Evolutionary conservation across 2,329 filamentous ascomycete genomes (phyloP).

Genomic region (Hypoxylon sp.): DNA sequence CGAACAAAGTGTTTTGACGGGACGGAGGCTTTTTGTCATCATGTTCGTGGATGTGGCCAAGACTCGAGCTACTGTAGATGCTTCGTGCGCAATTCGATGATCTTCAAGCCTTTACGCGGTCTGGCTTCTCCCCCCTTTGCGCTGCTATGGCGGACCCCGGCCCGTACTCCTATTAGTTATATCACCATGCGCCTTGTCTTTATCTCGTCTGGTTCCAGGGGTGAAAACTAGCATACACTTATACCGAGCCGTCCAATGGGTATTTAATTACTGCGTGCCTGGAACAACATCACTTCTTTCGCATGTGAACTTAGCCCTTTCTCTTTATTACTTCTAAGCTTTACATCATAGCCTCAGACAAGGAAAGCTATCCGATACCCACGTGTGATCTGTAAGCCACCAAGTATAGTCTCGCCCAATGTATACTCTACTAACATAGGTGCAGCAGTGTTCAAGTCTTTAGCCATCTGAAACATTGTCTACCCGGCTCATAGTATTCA

Average conservation of each 20-base stretch:
- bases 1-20: conserved; percentile 37
- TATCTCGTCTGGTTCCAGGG: conserved; percentile 15
- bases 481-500: no score
- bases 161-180: conserved; percentile 29
- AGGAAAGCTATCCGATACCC: conserved; percentile 5
- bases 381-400: conserved; percentile 30
- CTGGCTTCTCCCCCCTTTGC: conserved; percentile 6
- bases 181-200: conserved; percentile 21
- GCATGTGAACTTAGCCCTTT: conserved; percentile 26
- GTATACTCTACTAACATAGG: no score
- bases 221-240: conserved; percentile 21
- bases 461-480: no score
- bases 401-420: no score
- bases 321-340: conserved; percentile 17
- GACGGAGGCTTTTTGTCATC: conserved; percentile 30
- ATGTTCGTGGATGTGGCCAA: conserved; percentile 31
- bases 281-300: conserved; percentile 10
- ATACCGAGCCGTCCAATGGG: conserved; percentile 19
- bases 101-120: conserved; percentile 29
- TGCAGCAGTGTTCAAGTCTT: no score
- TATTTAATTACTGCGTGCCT: conserved; percentile 34
- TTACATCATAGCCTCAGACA: conserved; percentile 1
- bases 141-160: conserved; percentile 25
- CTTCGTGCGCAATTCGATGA: conserved; percentile 34
- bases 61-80: conserved; percentile 32